Percentiles rank a stretch among this genome's conserved stretches.
These are phyloP conservation scores for Circinella minor DNA, from an alignment of 371 early-diverging fungal genomes.

Conservation along the genomic window DNA sequence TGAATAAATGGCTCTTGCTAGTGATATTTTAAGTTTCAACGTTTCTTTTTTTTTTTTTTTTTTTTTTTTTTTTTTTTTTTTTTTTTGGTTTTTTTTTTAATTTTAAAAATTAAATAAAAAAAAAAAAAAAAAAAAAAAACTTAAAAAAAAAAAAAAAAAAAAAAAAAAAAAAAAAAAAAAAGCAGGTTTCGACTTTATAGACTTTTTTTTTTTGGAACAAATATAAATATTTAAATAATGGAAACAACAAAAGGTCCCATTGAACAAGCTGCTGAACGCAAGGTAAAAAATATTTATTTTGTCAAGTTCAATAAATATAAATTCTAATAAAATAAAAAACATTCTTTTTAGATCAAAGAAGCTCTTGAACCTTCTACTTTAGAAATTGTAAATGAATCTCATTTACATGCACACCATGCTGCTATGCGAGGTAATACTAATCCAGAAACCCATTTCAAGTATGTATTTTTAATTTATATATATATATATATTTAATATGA, in stretches of 20 bases:
- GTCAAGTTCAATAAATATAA: not conserved
- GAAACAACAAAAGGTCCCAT: constrained; percentile 44
- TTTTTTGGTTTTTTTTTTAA: too few relatives aligned
- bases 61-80: too few relatives aligned
- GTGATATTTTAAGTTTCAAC: constrained; percentile 67
- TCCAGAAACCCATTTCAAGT: constrained; percentile 80
- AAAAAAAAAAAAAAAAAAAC: too few relatives aligned
- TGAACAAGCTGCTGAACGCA: constrained; percentile 44
- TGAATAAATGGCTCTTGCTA: constrained; percentile 81
- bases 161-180: too few relatives aligned
- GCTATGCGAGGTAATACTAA: constrained; percentile 74
- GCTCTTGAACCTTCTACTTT: constrained; percentile 58
- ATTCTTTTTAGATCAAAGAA: constrained; percentile 61
- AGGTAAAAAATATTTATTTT: constrained; percentile 23
- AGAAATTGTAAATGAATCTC: constrained; percentile 73
- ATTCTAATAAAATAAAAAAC: not conserved
- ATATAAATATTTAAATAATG: constrained; percentile 13
- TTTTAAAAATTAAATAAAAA: too few relatives aligned
- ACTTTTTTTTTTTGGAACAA: not conserved
- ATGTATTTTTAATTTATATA: constrained; percentile 1
- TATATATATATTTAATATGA: not conserved
- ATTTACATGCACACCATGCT: constrained; percentile 75
- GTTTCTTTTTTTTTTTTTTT: constrained; percentile 53
- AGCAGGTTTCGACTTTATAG: too few relatives aligned
- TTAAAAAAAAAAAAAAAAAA: too few relatives aligned